Base-by-base conservation (phyloP, 305 asterid genomes). In the Solanum chacoense region DNA sequence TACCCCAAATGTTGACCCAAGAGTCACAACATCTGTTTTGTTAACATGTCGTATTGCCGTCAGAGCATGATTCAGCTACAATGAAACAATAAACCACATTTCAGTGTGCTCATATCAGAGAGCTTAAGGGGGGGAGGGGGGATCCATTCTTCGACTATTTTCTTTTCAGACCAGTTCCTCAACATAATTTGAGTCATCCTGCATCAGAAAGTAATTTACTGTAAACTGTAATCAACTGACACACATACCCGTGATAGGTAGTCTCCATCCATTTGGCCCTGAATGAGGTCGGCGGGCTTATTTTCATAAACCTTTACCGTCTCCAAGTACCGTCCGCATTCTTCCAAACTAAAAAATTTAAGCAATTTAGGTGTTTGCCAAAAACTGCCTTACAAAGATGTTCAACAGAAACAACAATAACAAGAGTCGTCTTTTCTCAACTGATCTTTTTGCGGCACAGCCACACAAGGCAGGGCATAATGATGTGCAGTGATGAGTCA, bases 1-100 rank as follows among this genome's bases (percentile, higher is more conserved):
- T 91, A 97, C 99, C 93, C 99, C 99, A 90, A 97, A 97, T 83
- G 99, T 95, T 74, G 99, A 96, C 73, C 99, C 99, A 55, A 97
- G 98, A 88, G 99, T 96, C 86, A 96, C 98, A 69, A 95, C 98
- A 90, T 97, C 99, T n/a, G 99, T 96, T 95, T 96, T 97, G 95
- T 97, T 96, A 88, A 97, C 98, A 93, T 96, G 99, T 20, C 98
- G 95, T 87, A 97, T 73, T 31, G 99, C 63, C 28, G 99, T 95
- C 81, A 96, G 98, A 32, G 98, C 95, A 91, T 97, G 97, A 90
- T 94, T 95, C 89, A 96, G 91, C 99, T 96, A 87, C 73, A 83
- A 83, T 11, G 80, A 85, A 88, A 89, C 28, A 42, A 85, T 84
- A 79, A 69, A 90, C 50, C 55, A 22, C 5, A 72, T 16, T 86